phyloP scores from a whole-genome alignment of 1,139 yeast genomes.

The Yamadazyma jaroonii region DNA sequence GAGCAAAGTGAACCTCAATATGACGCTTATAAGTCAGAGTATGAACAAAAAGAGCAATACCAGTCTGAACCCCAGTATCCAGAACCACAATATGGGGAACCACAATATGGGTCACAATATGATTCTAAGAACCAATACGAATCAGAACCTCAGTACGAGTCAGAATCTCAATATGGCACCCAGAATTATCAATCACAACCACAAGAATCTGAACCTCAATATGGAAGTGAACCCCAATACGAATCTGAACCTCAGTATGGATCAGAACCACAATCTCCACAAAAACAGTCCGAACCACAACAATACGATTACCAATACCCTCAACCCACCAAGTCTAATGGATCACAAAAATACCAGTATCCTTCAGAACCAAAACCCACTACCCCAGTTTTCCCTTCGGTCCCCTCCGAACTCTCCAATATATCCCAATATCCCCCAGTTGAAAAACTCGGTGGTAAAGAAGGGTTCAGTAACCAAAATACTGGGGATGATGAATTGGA shows the following conservation, averaged over 20 bases:
- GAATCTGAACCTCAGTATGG: constrained; percentile 4
- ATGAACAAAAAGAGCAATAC: neutral
- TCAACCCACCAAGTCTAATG: too few relatives aligned
- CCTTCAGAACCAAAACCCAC: neutral
- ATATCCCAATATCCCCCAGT: constrained; percentile 8
- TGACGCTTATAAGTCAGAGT: too few relatives aligned
- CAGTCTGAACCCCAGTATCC: too few relatives aligned
- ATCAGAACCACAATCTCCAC: too few relatives aligned
- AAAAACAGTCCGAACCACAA: too few relatives aligned
- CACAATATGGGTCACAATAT: constrained; percentile 1
- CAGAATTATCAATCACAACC: neutral
- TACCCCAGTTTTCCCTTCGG: neutral
- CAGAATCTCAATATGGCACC: neutral
- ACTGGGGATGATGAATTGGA: constrained; percentile 13
- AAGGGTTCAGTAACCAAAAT: constrained; percentile 1
- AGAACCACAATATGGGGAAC: too few relatives aligned
- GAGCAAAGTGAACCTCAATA: constrained; percentile 3
- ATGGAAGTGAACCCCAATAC: constrained; percentile 3
- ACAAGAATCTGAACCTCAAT: neutral
- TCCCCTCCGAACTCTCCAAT: constrained; percentile 3
- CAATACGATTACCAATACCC: too few relatives aligned
- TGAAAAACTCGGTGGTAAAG: constrained; percentile 1
- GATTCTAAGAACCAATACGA: neutral
- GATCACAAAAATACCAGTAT: too few relatives aligned
- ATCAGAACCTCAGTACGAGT: constrained; percentile 3